A percentile compares a stretch with the other conserved stretches of the same genome.
Evolutionary conservation across 1,284 basidiomycete genomes (phyloP).

Genomic region (Tilletia setariae): DNA sequence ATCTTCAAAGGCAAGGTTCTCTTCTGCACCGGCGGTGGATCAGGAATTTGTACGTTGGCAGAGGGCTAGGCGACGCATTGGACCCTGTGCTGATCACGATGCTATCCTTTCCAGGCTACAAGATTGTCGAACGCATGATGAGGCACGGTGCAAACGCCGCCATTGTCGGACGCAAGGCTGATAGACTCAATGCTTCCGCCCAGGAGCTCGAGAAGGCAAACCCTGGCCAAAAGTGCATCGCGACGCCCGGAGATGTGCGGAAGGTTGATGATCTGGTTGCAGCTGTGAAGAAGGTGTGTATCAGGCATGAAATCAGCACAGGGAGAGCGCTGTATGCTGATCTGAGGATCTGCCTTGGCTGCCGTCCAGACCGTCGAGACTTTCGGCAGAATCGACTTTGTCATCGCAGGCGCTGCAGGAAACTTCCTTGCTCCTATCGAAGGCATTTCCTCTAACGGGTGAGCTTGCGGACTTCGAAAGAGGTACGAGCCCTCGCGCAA

Average conservation of each 20-base stretch:
- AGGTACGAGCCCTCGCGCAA: slow-evolving; percentile 69
- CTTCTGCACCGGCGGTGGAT: slow-evolving; percentile 69
- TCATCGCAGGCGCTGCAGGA: slow-evolving; percentile 73
- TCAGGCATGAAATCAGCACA: too few relatives aligned
- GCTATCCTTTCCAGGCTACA: slow-evolving; percentile 58
- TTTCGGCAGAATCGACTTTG: slow-evolving; percentile 88
- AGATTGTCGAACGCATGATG: slow-evolving; percentile 66
- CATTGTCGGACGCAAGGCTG: slow-evolving; percentile 83
- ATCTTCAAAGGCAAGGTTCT: slow-evolving; percentile 89
- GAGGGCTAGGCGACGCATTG: slow-evolving; percentile 63
- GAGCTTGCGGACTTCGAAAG: slow-evolving; percentile 70
- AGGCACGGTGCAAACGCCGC: slow-evolving; percentile 74
- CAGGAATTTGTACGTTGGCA: slow-evolving; percentile 75
- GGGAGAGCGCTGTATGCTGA: too few relatives aligned
- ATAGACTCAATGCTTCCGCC: slow-evolving; percentile 71
- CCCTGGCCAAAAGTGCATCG: slow-evolving; percentile 62
- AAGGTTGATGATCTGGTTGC: slow-evolving; percentile 69
- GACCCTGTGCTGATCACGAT: not conserved
- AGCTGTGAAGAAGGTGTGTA: slow-evolving; percentile 64
- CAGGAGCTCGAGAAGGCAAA: slow-evolving; percentile 69
- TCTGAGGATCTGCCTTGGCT: too few relatives aligned
- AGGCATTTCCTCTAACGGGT: slow-evolving; percentile 46
- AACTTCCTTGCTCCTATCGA: slow-evolving; percentile 53
- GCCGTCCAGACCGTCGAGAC: slow-evolving; percentile 63
- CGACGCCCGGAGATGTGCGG: slow-evolving; percentile 78